Evolutionary conservation across 768 basidiomycete species (phyloP).

Genomic region (Piloderma croceum): DNA sequence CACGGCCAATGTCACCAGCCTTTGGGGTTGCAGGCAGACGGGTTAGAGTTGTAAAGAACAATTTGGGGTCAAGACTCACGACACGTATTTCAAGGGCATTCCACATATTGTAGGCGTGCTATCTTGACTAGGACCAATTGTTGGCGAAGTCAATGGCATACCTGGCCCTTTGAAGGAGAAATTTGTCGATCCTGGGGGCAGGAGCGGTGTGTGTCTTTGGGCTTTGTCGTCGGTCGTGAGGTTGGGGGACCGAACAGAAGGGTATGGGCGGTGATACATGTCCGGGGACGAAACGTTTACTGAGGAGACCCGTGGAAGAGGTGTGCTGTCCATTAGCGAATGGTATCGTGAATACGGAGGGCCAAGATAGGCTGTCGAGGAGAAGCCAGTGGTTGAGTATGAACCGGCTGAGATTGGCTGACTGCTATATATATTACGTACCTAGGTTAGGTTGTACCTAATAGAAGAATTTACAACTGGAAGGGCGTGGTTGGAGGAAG

Average conservation of each 20-base stretch:
- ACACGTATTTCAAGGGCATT: constrained; percentile 74
- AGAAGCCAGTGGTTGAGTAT: no score
- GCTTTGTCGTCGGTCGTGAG: no score
- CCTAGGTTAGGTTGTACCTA: no score
- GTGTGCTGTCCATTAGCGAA: not conserved
- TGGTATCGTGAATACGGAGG: no score
- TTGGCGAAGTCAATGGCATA: constrained; percentile 6
- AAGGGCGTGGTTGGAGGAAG: no score
- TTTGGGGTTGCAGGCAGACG: constrained; percentile 34
- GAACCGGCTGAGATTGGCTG: no score
- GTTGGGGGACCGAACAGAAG: constrained; percentile 43
- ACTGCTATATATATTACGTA: no score
- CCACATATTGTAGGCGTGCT: constrained; percentile 56
- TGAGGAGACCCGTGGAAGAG: not conserved
- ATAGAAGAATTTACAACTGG: no score
- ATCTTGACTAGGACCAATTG: constrained; percentile 6
- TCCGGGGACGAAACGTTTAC: constrained; percentile 29
- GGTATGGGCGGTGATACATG: constrained; percentile 60
- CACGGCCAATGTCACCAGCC: constrained; percentile 82
- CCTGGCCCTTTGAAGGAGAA: constrained; percentile 11
- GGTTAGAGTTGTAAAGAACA: constrained; percentile 5
- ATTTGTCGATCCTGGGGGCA: constrained; percentile 26
- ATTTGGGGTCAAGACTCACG: constrained; percentile 43
- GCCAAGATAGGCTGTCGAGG: no score
- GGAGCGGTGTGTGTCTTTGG: constrained; percentile 30